These are phyloP conservation scores for Ceratobasidium sp. DNA, from an alignment of 1,284 basidiomycete genomes.

Conservation along the genomic window DNA sequence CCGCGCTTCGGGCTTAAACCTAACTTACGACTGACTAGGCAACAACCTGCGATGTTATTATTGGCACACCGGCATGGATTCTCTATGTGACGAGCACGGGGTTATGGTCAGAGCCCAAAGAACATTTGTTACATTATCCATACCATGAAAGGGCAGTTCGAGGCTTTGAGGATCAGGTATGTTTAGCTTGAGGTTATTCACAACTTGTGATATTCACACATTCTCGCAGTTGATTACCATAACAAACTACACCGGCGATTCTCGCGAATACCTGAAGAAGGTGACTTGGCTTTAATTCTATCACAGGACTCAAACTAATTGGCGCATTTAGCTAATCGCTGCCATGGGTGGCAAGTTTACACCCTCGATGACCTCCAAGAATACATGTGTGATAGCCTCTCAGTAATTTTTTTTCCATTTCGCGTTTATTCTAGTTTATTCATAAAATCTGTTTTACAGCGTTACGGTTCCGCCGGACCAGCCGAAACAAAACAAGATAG, in stretches of 20 bases:
- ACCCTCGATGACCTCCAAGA: conserved; percentile 77
- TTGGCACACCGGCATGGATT: conserved; percentile 84
- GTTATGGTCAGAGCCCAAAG: conserved; percentile 70
- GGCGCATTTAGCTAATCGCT: conserved; percentile 63
- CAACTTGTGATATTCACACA: conserved; percentile 5
- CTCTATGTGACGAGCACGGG: conserved; percentile 78
- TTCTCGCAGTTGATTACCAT: conserved; percentile 74
- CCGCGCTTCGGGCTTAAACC: neutral
- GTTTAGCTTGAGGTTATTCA: conserved; percentile 46
- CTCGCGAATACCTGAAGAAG: conserved; percentile 86
- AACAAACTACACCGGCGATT: conserved; percentile 87
- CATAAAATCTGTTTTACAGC: neutral
- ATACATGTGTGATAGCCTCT: conserved; percentile 85
- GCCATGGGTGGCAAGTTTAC: conserved; percentile 84
- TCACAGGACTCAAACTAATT: neutral
- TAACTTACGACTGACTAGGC: conserved; percentile 60
- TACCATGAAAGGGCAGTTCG: conserved; percentile 59
- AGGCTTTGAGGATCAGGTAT: conserved; percentile 58
- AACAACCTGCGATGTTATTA: conserved; percentile 65
- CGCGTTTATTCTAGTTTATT: conserved; percentile 8
- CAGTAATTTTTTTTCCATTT: conserved; percentile 63
- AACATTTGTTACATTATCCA: conserved; percentile 71
- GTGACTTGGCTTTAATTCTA: neutral
- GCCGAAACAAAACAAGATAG: conserved; percentile 74
- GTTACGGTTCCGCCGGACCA: conserved; percentile 55